Conservation (phyloP, 768 basidiomycete species). For the Mycena rosella region DNA sequence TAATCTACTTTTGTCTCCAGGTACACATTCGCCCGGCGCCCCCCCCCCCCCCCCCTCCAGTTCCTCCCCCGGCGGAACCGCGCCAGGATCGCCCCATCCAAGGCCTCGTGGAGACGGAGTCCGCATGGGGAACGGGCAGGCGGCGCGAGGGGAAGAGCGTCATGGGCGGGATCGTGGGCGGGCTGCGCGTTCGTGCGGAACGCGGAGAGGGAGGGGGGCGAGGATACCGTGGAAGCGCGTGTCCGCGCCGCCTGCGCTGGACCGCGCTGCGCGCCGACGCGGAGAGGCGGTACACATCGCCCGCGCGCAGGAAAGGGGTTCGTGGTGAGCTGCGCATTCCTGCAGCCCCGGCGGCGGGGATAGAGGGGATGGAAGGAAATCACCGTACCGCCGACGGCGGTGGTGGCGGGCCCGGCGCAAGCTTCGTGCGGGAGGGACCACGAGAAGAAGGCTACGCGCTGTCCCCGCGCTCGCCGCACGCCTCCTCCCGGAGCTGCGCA, state of each 20-base stretch:
- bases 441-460: slow-evolving; percentile 4
- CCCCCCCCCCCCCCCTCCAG: neutral
- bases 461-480: neutral
- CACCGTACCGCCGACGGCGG: neutral
- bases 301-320: slow-evolving; percentile 1
- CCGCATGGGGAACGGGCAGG: neutral
- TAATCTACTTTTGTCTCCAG: too few species aligned
- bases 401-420: slow-evolving; percentile 1
- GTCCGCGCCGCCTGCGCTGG: neutral
- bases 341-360: neutral
- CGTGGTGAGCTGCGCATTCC: neutral
- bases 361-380: slow-evolving; percentile 9
- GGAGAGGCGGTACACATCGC: neutral
- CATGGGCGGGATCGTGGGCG: neutral
- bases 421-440: neutral
- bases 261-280: neutral
- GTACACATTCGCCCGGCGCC: neutral
- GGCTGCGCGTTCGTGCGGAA: slow-evolving; percentile 5
- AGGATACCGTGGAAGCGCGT: neutral
- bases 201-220: neutral
- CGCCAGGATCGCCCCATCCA: too few species aligned
- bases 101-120: neutral
- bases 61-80: too few species aligned
- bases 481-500: neutral
- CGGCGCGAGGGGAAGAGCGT: too few species aligned